Conservation (phyloP, 257 asterid species). For the Parsonsia alboflavescens region DNA sequence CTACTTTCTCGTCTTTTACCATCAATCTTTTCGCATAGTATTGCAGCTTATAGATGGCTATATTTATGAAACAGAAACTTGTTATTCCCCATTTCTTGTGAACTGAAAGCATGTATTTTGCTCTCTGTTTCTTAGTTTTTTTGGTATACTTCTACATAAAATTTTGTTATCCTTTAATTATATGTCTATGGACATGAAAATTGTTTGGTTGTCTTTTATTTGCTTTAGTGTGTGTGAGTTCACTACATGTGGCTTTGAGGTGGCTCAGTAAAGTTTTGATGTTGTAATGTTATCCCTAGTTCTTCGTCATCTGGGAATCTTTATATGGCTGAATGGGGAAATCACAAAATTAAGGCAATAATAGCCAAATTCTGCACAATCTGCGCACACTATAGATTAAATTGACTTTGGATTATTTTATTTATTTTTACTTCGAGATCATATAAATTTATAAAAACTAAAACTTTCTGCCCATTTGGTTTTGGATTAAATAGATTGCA, state of each 20-base stretch:
- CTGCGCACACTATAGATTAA: not conserved
- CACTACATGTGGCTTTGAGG: not conserved
- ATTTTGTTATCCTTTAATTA: not conserved
- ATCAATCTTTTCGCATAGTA: not conserved
- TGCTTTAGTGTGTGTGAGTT: not conserved
- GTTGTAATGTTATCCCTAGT: not conserved
- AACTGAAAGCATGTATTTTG: not conserved
- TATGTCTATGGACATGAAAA: not conserved
- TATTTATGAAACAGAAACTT: not conserved
- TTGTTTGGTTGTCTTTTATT: not conserved
- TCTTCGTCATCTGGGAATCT: not conserved
- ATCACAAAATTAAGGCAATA: not conserved
- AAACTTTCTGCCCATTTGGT: not conserved
- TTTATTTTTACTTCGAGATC: not conserved
- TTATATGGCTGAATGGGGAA: not conserved
- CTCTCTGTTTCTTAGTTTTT: not conserved
- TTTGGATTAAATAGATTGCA: not conserved
- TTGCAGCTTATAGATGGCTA: not conserved
- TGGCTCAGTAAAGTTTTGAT: not conserved
- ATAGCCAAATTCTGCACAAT: not conserved
- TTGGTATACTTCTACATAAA: not conserved
- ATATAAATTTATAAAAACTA: not conserved
- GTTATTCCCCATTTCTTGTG: not conserved
- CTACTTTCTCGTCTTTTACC: constrained; percentile 10
- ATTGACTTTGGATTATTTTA: not conserved